Evolutionary conservation across 345 rosid species (phyloP), one percentile per base, ranked within the genome.

Genomic region (Citrus mangshanensis): DNA sequence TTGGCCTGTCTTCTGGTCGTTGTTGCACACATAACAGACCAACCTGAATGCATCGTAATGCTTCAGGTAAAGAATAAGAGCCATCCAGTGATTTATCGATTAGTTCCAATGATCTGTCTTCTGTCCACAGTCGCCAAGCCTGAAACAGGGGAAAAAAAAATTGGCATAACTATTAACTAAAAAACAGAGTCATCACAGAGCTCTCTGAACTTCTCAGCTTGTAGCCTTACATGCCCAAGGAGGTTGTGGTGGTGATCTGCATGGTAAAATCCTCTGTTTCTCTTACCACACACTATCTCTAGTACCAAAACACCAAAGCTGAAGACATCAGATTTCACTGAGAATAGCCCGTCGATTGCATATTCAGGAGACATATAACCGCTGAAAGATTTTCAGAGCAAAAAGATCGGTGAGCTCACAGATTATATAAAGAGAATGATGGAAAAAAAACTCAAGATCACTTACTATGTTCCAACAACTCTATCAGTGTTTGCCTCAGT

Each of bases 41-140:
- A 3, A 49, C 32, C 9, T 78, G 55, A 30, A 62, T 70, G 22
- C 62, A 49, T 13, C 63, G 14, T 12, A 42, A 3, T 3, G 8
- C 37, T 72, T 35, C 32, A 2, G 42, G 35, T n/a, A 13, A 2
- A 6, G 14, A 18, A 38, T 9, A 60, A 3, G 69, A 63, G 19
- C 18, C 67, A 78, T 68, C 74, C 18, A 80, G 55, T 8, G 49
- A 16, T 27, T 80, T 12, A 67, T 85, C 81, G 5, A 85, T 28
- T 38, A 85, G 21, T 32, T 85, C 85, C 68, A 70, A 42, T 14
- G 82, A 49, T 68, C 76, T 82, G 18, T 58, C 81, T 72, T 79
- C 84, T 49, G 56, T 72, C 87, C 89, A 87, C 19, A 82, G 49
- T 40, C 32, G 79, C 88, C 87, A 86, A 68, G 85, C 89, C 89